Evolutionary conservation across 176 grass and related monocot genomes (phyloP).

Genomic region (Elaeis guineensis): DNA sequence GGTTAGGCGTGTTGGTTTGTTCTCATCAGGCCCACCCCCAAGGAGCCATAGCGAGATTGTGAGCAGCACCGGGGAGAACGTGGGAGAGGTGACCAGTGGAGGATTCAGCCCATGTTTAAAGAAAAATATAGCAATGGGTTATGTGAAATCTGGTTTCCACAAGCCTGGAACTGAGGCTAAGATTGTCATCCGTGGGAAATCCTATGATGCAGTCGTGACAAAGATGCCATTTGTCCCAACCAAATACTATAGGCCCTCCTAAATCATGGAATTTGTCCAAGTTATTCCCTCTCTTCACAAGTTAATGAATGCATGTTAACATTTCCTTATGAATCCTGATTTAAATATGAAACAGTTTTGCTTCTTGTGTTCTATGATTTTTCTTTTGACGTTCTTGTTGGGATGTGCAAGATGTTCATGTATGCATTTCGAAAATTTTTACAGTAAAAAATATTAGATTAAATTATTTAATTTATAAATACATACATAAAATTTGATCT

Average conservation of each 20-base stretch:
- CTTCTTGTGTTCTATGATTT: too few species aligned
- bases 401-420: too few species aligned
- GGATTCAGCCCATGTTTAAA: conserved; percentile 98
- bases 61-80: conserved; percentile 52
- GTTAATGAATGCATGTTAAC: background rate
- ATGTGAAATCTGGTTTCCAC: conserved; percentile 83
- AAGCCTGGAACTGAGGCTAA: conserved; percentile 89
- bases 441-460: too few species aligned
- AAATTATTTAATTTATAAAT: too few species aligned
- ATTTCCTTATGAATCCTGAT: too few species aligned
- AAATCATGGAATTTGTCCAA: conserved; percentile 14
- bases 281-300: background rate
- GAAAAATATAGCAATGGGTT: conserved; percentile 98
- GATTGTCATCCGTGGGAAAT: conserved; percentile 72
- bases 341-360: too few species aligned
- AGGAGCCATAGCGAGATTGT: conserved; percentile 82
- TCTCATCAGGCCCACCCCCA: conserved; percentile 74
- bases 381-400: too few species aligned
- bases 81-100: conserved; percentile 91
- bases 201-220: conserved; percentile 59
- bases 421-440: too few species aligned
- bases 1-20: conserved; percentile 71
- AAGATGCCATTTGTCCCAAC: conserved; percentile 99
- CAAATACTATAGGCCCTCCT: conserved; percentile 81
- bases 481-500: too few species aligned